Evolutionary conservation across 306 rosid species (phyloP), one percentile per base, ranked within the genome.

Genomic region (Casuarina cunninghamiana): DNA sequence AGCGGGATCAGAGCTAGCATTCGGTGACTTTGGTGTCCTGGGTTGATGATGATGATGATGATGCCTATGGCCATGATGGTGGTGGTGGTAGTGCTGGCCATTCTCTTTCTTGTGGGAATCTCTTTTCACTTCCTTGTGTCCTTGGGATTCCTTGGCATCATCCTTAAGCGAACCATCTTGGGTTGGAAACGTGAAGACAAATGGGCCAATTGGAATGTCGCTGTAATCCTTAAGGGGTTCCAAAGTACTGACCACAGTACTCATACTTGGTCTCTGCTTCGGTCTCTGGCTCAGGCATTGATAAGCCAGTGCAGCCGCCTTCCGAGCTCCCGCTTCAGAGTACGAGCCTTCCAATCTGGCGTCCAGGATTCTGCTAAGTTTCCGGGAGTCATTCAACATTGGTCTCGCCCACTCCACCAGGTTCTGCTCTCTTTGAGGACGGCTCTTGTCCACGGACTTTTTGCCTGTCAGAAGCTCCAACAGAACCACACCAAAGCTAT

Each of bases 221-320:
- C 83, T 88, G 50, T 80, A 91, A 60, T 93, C 91, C 78, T 93
- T 75, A 39, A 96, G 97, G 1, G 99, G 94, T 58, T 83, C 98
- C 9, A 96, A 77, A 35, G 86, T 87, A 26, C 84, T 78, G 41
- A 96, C 98, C 53, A 96, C 99, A 0, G 82, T 78, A 38, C 86
- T 83, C 87, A 96, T 96, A 12, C 91, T 43, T 3, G 99, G 98
- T 26, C 99, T 82, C 10, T 82, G 88, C 76, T 89, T 93, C 5
- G 97, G 97, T 61, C 98, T 81, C 78, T 96, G 90, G 89, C 99
- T 96, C 6, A 96, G 80, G 76, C 99, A 96, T 77, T 67, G 96
- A 63, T 86, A 91, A 39, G 99, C 99, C 84, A 96, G 84, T 81
- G 98, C 88, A 1, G 99, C 99, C 0, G 97, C 98, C 70, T 90